These are phyloP conservation scores for Kitagawia praeruptora DNA, from an alignment of 129 eudicot genomes.

Conservation along the genomic window DNA sequence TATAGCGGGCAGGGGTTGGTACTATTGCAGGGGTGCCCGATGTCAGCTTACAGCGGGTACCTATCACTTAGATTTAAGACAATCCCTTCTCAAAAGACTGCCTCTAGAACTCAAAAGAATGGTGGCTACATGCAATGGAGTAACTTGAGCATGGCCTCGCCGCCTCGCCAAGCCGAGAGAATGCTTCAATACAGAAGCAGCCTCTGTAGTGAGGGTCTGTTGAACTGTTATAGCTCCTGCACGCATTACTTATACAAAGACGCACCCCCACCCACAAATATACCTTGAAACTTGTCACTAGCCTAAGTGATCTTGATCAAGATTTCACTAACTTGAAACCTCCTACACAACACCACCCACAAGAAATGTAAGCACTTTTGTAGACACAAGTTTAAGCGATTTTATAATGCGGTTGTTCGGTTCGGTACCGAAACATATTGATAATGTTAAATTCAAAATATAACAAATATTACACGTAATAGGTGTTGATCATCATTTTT, in stretches of 20 bases:
- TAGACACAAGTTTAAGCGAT: not conserved
- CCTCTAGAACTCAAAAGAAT: conserved; percentile 56
- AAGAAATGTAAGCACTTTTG: not conserved
- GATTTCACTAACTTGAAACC: not conserved
- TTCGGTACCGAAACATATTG: too few species aligned
- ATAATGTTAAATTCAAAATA: too few species aligned
- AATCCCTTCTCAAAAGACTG: conserved; percentile 60
- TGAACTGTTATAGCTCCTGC: conserved; percentile 81
- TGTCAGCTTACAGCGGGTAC: too few species aligned
- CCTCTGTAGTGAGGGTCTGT: conserved; percentile 96
- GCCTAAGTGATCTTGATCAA: conserved; percentile 2
- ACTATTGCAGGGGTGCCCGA: too few species aligned
- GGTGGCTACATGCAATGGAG: conserved; percentile 96
- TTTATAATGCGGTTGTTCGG: too few species aligned
- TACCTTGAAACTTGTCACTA: conserved; percentile 26
- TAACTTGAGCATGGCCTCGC: conserved; percentile 96
- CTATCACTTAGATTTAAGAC: conserved; percentile 66
- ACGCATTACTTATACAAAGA: conserved; percentile 64
- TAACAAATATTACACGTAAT: too few species aligned
- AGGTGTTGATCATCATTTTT: too few species aligned
- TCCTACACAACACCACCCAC: conserved; percentile 9
- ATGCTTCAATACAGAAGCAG: conserved; percentile 91
- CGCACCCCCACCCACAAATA: conserved; percentile 50
- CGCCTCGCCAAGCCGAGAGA: conserved; percentile 81
- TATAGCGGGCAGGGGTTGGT: too few species aligned